phyloP scores from a whole-genome alignment of 257 asterid species.

The Striga asiatica region DNA sequence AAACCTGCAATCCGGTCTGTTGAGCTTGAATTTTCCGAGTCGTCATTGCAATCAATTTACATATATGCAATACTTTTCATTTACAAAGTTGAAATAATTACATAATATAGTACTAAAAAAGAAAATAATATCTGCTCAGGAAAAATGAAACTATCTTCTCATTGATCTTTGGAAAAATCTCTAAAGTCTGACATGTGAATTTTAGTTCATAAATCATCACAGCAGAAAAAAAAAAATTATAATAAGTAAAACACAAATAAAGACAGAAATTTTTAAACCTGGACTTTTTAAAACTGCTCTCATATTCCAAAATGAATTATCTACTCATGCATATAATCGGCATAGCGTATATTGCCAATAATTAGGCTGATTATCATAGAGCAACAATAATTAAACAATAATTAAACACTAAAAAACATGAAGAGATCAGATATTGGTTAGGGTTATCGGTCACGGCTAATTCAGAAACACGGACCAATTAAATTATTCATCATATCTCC shows the following conservation, averaged over 20 bases:
- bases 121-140: constrained; percentile 58
- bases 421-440: no score
- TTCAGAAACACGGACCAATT: background rate
- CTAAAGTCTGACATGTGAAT: constrained; percentile 73
- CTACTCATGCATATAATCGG: constrained; percentile 14
- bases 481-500: background rate
- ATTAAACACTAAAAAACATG: no score
- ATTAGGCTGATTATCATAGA: constrained; percentile 33
- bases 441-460: background rate
- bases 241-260: no score
- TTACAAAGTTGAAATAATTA: no score
- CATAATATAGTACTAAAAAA: no score
- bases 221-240: constrained; percentile 18
- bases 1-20: constrained; percentile 81
- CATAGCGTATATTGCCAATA: constrained; percentile 52
- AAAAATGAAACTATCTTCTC: constrained; percentile 25
- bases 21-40: constrained; percentile 74
- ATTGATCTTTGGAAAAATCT: no score
- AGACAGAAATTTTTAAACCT: no score
- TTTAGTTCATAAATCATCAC: constrained; percentile 33
- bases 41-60: constrained; percentile 54
- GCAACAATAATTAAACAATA: background rate
- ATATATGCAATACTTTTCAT: no score
- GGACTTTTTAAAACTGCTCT: no score
- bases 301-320: background rate